Base-by-base conservation (phyloP, 1,139 yeast species). In the Debaryomyces coudertii region DNA sequence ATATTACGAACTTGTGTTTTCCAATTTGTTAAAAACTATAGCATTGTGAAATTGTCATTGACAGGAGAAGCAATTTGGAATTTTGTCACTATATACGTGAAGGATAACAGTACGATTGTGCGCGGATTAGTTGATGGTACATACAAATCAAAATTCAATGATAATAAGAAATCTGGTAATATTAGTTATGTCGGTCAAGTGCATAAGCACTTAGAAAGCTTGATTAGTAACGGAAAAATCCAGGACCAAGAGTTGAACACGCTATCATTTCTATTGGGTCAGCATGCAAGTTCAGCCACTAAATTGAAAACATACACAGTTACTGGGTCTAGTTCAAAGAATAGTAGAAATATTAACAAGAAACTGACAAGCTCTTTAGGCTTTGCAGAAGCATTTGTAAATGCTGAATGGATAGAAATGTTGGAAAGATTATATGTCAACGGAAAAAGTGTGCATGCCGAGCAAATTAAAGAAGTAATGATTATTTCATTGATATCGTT, bases 51-150 rank as follows among this genome's bases (percentile, higher is more conserved):
- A 50, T 66, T 84, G 47, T 82, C 78, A 45, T 61, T 86, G 12
- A 71, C 73, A 16, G 87, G 87, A 4, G 84, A 77, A 38, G 64
- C 81, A 1, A 61, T 82, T 0, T 87, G 93, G 93, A 67, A 84
- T 52, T 77, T 86, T 48, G 71, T 80, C 8, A 73, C 69, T 41
- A 67, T 83, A 2, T 87, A 84, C 56, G 73, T 73, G 1, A 62
- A 65, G 8, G 69, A 72, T 16, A 80, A 83, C 47, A 60, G 79
- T 0, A 56, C 68, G 1, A 52, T 67, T 0, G 83, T 85, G 0
- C 67, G 88, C 42, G 71, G 76, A 0, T 60, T 87, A 20, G 69
- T 85, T 7, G 80, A 77, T 50, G 90, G 87, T 0, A 59, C 76
- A 0, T 65, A 68, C 45, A 78, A 73, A 53, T 75, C 81, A 1